A percentile compares a stretch with the other conserved stretches of the same genome.
Conservation (phyloP, 306 rosid species). For the Lathyrus tuberosus region DNA sequence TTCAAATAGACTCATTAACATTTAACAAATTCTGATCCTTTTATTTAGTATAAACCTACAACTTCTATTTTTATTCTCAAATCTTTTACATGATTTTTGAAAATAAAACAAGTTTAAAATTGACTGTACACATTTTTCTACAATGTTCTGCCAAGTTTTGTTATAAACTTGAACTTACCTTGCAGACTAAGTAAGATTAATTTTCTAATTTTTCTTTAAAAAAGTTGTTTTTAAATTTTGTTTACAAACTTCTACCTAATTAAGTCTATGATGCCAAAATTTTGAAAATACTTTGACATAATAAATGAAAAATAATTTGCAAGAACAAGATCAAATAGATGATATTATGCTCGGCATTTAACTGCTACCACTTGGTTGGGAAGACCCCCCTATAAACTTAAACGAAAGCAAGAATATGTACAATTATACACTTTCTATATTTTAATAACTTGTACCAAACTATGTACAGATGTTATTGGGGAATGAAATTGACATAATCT, state of each 20-base stretch:
- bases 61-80: not conserved
- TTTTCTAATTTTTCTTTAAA: not conserved
- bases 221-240: not conserved
- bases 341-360: slow-evolving; percentile 2
- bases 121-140: too few relatives aligned
- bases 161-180: not conserved
- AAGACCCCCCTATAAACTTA: slow-evolving; percentile 3
- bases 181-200: not conserved
- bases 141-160: not conserved
- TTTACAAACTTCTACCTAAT: not conserved
- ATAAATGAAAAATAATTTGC: slow-evolving; percentile 11
- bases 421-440: slow-evolving; percentile 50
- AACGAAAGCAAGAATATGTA: slow-evolving; percentile 46
- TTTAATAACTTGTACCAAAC: slow-evolving; percentile 32
- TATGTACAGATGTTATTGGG: slow-evolving; percentile 34
- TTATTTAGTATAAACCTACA: not conserved
- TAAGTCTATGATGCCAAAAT: slow-evolving; percentile 10
- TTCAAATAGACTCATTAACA: not conserved
- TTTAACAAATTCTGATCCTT: not conserved
- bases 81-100: not conserved
- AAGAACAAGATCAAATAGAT: not conserved
- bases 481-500: slow-evolving; percentile 28
- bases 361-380: not conserved
- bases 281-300: not conserved
- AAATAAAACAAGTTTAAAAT: not conserved